phyloP scores from a whole-genome alignment of 257 asterid species.

The Verbascum thapsus region DNA sequence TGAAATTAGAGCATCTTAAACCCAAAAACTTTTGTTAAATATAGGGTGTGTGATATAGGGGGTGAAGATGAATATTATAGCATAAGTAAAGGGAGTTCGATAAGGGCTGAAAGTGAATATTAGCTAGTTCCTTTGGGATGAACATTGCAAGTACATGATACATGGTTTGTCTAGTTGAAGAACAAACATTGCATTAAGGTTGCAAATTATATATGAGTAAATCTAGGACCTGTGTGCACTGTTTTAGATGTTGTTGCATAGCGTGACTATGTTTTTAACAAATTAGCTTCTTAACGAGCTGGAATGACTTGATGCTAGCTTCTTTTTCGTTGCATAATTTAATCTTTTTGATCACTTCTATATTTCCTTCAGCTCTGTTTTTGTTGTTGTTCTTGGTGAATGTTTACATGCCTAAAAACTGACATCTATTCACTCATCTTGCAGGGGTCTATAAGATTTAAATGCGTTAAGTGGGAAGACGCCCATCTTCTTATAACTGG shows the following conservation, averaged over 20 bases:
- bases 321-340: neutral
- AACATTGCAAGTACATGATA: neutral
- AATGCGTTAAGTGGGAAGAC: neutral
- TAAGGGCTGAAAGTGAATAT: no score
- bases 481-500: slow-evolving; percentile 1
- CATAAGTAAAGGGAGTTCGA: no score
- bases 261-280: neutral
- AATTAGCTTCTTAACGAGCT: neutral
- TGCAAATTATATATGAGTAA: no score
- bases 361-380: neutral
- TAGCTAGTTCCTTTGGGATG: no score
- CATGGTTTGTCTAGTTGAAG: slow-evolving; percentile 7
- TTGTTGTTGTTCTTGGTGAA: neutral
- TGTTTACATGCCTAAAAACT: slow-evolving; percentile 3
- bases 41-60: neutral
- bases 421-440: slow-evolving; percentile 19
- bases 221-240: no score
- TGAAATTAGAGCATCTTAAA: neutral
- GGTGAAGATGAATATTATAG: neutral
- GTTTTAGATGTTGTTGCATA: no score
- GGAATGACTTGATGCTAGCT: neutral
- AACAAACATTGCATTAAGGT: neutral
- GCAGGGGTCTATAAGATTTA: slow-evolving; percentile 46
- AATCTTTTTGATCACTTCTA: neutral
- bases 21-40: neutral